Evolutionary conservation across 177 flowering plant genomes (phyloP).

Genomic region (Telopea speciosissima): DNA sequence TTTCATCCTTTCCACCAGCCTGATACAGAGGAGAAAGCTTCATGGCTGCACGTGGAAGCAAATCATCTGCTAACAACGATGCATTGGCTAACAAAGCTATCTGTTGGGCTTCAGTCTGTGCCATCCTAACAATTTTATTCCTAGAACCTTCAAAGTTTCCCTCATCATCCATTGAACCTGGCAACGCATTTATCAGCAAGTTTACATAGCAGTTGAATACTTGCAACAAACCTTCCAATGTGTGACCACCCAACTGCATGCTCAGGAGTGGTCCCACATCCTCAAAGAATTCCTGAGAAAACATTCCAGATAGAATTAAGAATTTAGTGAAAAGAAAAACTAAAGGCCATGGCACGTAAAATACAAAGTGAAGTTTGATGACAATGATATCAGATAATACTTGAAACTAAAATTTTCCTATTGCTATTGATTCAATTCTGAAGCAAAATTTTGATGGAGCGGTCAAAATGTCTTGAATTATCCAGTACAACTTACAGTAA

Average conservation of each 20-base stretch:
- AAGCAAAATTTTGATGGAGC: neutral
- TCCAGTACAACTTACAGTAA: neutral
- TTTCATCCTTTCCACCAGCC: conserved; percentile 52
- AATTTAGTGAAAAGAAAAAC: conserved; percentile 1
- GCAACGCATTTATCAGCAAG: conserved; percentile 88
- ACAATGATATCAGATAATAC: neutral
- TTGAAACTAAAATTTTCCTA: neutral
- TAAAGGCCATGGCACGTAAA: neutral
- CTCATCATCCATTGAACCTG: conserved; percentile 91
- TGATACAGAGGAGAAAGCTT: conserved; percentile 65
- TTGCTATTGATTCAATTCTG: neutral
- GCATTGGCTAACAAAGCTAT: conserved; percentile 93
- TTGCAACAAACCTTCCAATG: conserved; percentile 81
- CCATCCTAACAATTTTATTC: conserved; percentile 84
- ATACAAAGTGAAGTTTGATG: neutral
- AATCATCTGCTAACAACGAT: conserved; percentile 87
- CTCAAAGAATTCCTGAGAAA: conserved; percentile 85
- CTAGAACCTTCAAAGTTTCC: conserved; percentile 63
- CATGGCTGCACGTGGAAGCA: conserved; percentile 97
- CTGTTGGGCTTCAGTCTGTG: conserved; percentile 94
- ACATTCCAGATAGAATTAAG: conserved; percentile 6
- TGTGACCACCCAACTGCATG: conserved; percentile 93
- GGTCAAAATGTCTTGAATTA: neutral
- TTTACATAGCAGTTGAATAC: conserved; percentile 79
- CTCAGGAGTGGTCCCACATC: conserved; percentile 94